Evolutionary conservation across 2,329 filamentous ascomycete species (phyloP).

Genomic region (Emydomyces testavorans): DNA sequence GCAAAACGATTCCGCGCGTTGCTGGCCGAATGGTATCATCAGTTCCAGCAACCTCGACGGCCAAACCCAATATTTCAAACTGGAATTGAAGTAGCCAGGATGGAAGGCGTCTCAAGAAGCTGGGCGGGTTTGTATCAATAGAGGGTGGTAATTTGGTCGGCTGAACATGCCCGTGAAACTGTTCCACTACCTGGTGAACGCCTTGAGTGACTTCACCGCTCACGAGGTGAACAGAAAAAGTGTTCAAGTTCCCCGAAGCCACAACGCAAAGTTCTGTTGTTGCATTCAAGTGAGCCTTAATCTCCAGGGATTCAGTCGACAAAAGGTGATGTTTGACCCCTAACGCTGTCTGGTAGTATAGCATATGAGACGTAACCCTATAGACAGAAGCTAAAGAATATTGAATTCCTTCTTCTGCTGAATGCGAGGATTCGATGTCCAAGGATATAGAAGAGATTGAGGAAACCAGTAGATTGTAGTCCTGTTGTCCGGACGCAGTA

Average conservation of each 20-base stretch:
- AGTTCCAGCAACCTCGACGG: constrained; percentile 77
- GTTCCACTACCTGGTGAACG: constrained; percentile 77
- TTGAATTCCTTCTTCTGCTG: constrained; percentile 66
- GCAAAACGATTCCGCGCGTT: constrained; percentile 69
- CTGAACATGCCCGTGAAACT: constrained; percentile 61
- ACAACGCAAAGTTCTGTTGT: constrained; percentile 76
- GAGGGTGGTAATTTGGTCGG: constrained; percentile 46
- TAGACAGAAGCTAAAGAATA: constrained; percentile 77
- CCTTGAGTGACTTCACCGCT: constrained; percentile 87
- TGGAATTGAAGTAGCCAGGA: constrained; percentile 74
- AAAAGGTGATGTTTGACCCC: constrained; percentile 77
- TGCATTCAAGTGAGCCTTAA: constrained; percentile 75
- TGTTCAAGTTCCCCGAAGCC: constrained; percentile 67
- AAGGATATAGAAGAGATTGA: constrained; percentile 88
- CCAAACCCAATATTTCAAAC: constrained; percentile 79
- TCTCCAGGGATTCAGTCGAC: constrained; percentile 74
- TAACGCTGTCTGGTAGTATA: constrained; percentile 87
- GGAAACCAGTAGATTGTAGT: constrained; percentile 91
- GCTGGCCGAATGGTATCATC: constrained; percentile 74
- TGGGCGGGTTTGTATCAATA: constrained; percentile 45
- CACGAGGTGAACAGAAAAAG: constrained; percentile 79
- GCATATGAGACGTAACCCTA: constrained; percentile 69
- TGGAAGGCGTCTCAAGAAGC: constrained; percentile 67
- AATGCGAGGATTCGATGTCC: constrained; percentile 93
- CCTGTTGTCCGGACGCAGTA: constrained; percentile 50